A percentile compares a stretch with the other conserved stretches of the same genome.
Evolutionary conservation across 2,329 filamentous ascomycete genomes (phyloP).

Genomic region (Pseudocercospora eumusae): DNA sequence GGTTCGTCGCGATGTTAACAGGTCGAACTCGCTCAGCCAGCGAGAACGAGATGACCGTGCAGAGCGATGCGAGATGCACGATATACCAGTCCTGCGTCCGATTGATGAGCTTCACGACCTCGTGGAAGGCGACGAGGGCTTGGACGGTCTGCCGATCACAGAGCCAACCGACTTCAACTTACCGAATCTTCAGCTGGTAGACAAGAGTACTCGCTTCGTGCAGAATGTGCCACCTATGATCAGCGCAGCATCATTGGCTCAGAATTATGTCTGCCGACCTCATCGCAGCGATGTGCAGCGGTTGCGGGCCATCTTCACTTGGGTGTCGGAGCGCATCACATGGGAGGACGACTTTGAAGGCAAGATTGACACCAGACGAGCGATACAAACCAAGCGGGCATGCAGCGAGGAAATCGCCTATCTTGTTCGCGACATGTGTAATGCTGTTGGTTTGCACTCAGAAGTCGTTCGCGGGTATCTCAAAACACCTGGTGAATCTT

Average conservation of each 20-base stretch:
- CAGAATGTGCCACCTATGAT: constrained; percentile 74
- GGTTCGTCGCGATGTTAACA: constrained; percentile 90
- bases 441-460: constrained; percentile 80
- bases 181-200: constrained; percentile 74
- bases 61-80: constrained; percentile 92
- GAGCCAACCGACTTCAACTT: constrained; percentile 78
- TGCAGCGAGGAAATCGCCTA: constrained; percentile 88
- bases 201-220: constrained; percentile 93
- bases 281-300: constrained; percentile 93
- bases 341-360: constrained; percentile 96
- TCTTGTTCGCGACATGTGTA: constrained; percentile 90
- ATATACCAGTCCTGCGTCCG: constrained; percentile 82
- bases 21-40: constrained; percentile 87
- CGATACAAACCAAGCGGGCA: constrained; percentile 79
- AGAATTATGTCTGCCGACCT: constrained; percentile 88
- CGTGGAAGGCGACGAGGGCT: constrained; percentile 85
- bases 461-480: constrained; percentile 88
- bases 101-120: constrained; percentile 85
- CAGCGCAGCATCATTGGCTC: constrained; percentile 78
- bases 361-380: constrained; percentile 76
- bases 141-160: constrained; percentile 77
- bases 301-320: constrained; percentile 91
- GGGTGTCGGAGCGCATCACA: constrained; percentile 89
- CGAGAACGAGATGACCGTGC: constrained; percentile 82
- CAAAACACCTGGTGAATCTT: constrained; percentile 81